Conservation (phyloP, 345 rosid genomes). For the Eucalyptus tenuipes region DNA sequence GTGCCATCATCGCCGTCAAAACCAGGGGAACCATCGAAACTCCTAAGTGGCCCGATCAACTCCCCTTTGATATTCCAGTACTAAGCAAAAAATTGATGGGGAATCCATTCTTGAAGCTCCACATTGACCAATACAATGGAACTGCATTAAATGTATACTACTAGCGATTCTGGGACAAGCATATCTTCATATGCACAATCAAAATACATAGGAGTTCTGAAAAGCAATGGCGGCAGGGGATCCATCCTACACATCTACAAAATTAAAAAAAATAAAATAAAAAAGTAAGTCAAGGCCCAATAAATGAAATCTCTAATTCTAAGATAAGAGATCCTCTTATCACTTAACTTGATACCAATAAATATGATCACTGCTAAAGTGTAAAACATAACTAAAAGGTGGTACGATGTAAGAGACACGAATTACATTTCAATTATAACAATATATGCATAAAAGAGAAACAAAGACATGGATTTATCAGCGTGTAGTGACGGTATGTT, state of each 20-base stretch:
- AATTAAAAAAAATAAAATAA: too few relatives aligned
- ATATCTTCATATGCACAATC: not conserved
- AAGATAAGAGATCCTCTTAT: not conserved
- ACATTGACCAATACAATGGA: not conserved
- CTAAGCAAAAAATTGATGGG: not conserved
- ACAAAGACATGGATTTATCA: too few relatives aligned
- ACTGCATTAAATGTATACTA: not conserved
- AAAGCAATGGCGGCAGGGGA: not conserved
- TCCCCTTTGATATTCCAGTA: not conserved
- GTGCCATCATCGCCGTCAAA: accelerated
- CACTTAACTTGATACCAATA: not conserved
- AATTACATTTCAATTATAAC: not conserved
- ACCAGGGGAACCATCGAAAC: not conserved
- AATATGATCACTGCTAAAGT: conserved; percentile 76
- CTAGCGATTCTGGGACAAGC: not conserved
- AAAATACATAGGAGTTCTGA: not conserved
- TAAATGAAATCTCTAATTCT: not conserved
- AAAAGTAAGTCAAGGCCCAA: too few relatives aligned
- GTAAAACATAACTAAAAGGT: conserved; percentile 80
- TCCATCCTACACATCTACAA: too few relatives aligned
- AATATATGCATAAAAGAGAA: too few relatives aligned
- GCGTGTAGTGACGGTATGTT: not conserved
- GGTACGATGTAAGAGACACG: not conserved
- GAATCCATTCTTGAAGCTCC: not conserved
- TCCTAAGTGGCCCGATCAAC: not conserved